A percentile compares a stretch with the other conserved stretches of the same genome.
Conservation (phyloP, 73 alveolate genomes). For the Tetrahymena borealis region DNA sequence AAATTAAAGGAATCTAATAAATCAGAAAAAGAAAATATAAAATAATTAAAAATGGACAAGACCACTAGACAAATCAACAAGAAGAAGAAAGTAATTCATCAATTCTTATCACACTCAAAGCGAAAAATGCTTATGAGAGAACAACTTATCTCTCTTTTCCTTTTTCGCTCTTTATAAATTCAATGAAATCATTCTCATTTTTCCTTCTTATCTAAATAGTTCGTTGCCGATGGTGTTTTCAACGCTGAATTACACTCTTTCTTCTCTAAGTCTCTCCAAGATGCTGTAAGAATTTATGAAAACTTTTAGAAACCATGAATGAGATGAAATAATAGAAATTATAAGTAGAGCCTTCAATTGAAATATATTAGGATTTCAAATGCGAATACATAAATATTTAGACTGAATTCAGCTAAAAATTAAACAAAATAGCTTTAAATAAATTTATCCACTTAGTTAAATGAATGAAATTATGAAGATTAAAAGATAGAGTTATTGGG, state of each 20-base stretch:
- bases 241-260: slow-evolving; percentile 84
- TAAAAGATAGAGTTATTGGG: too few relatives aligned
- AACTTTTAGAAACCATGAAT: not conserved
- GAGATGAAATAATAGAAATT: not conserved
- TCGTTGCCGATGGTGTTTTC: slow-evolving; percentile 88
- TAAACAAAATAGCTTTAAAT: too few relatives aligned
- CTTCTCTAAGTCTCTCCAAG: slow-evolving; percentile 63
- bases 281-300: slow-evolving; percentile 10
- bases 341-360: not conserved
- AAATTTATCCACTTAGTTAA: too few relatives aligned
- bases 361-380: too few relatives aligned
- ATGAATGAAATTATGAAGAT: too few relatives aligned
- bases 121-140: too few relatives aligned
- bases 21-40: not conserved
- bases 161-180: not conserved
- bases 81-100: not conserved
- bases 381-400: too few relatives aligned
- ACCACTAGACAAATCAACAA: not conserved
- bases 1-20: not conserved
- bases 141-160: not conserved
- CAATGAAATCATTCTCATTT: not conserved
- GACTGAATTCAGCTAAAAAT: too few relatives aligned
- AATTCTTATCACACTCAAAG: too few relatives aligned
- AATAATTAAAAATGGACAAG: not conserved
- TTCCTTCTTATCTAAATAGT: slow-evolving; percentile 22